A percentile compares a stretch with the other conserved stretches of the same genome.
phyloP scores from a whole-genome alignment of 495 filamentous ascomycete species.

The Letharia columbiana region DNA sequence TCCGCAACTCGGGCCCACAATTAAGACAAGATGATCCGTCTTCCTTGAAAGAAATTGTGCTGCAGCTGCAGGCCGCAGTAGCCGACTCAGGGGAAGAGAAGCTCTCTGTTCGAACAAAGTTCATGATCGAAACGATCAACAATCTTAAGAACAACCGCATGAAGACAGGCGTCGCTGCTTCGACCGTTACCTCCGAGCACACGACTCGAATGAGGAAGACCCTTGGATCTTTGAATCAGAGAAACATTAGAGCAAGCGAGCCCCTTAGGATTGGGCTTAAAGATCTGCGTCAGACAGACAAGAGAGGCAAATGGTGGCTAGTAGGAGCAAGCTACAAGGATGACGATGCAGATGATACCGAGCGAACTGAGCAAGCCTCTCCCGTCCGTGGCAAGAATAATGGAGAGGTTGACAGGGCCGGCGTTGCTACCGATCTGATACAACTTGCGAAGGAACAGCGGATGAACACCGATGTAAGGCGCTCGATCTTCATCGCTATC shows the following conservation, averaged over 20 bases:
- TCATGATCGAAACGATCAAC: slow-evolving; percentile 96
- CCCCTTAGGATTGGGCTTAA: slow-evolving; percentile 70
- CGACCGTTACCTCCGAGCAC: slow-evolving; percentile 62
- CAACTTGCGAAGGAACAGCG: slow-evolving; percentile 71
- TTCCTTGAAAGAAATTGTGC: slow-evolving; percentile 83
- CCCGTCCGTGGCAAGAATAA: slow-evolving; percentile 2
- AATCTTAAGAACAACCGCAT: slow-evolving; percentile 89
- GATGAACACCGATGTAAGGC: slow-evolving; percentile 91
- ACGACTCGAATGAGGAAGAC: slow-evolving; percentile 77
- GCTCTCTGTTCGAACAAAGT: slow-evolving; percentile 82
- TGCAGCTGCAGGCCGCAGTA: slow-evolving; percentile 64
- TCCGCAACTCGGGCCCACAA: slow-evolving; percentile 70
- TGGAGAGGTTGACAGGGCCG: slow-evolving; percentile 35
- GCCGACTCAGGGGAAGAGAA: slow-evolving; percentile 55
- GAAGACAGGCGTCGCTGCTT: slow-evolving; percentile 58
- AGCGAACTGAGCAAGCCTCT: not conserved
- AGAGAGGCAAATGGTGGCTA: slow-evolving; percentile 96
- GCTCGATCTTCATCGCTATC: slow-evolving; percentile 84
- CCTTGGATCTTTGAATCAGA: slow-evolving; percentile 62
- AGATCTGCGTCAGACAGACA: slow-evolving; percentile 73
- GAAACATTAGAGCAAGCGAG: slow-evolving; percentile 62
- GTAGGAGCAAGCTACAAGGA: slow-evolving; percentile 83
- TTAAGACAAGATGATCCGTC: slow-evolving; percentile 85
- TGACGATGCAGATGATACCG: not conserved
- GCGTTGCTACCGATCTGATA: slow-evolving; percentile 55